Evolutionary conservation across 176 grass and related monocot genomes (phyloP), one percentile per base, ranked within the genome.

Genomic region (Oryza rufipogon): DNA sequence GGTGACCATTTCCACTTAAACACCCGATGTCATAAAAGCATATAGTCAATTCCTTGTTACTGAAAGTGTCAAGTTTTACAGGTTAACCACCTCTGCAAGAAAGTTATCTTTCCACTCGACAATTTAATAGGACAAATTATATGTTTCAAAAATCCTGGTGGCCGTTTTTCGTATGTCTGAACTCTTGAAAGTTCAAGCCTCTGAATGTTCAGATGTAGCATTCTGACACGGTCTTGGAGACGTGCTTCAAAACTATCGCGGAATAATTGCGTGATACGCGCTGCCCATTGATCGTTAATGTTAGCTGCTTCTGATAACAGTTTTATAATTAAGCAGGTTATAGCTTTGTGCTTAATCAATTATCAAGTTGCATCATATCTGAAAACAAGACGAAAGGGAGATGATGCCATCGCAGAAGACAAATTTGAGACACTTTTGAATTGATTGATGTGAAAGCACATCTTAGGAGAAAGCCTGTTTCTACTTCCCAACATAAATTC

Each of bases 401-500:
- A 30, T 81, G 34, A 4, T 51, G 25, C 22, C 77, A 58, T 15
- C 0, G 25, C 17, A 12, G 19, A 78, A 48, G 17, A 83, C 4
- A 66, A 66, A 45, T 42, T 71, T 9, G 22, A 39, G n/a, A 39
- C 12, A 6, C 30, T 86, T 28, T 26, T 74, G 58, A 11, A 3
- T 38, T 14, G 4, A 64, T 56, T 46, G 16, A 48, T 71, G 67
- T 60, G n/a, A 47, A 19, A 66, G 11, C 25, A 41, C 17, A 74
- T 6, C 20, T 17, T 9, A 23, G 36, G 15, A 74, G 34, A 68
- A 75, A 44, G 71, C 71, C 77, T 33, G 74, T 41, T 86, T 81
- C 77, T 68, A 75, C 54, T 81, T 67, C 33, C 70, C 4, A 81
- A 52, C 68, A 32, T 19, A 32, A 19, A 73, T 25, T 61, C 56